Evolutionary conservation across 2,329 filamentous ascomycete species (phyloP).

Genomic region (Paraphoma chrysanthemicola): DNA sequence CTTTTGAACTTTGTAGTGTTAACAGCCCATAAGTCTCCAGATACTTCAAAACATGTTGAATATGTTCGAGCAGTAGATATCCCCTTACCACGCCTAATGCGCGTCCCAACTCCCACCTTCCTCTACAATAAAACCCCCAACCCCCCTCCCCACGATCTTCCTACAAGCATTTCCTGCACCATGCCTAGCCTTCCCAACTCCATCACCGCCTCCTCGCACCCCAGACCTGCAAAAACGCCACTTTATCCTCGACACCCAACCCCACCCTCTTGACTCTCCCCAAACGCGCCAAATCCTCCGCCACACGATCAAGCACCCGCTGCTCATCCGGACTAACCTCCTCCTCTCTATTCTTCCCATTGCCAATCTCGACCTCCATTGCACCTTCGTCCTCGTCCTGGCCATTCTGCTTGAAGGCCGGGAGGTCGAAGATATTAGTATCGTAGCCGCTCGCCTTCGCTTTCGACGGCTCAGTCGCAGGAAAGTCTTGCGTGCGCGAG

Average conservation of each 20-base stretch:
- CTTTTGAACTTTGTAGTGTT: too few relatives aligned
- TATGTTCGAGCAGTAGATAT: too few relatives aligned
- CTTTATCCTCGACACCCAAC: constrained; percentile 82
- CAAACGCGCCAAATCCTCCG: constrained; percentile 84
- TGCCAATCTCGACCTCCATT: constrained; percentile 20
- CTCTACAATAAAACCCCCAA: too few relatives aligned
- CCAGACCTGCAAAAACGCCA: constrained; percentile 79
- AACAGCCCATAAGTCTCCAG: too few relatives aligned
- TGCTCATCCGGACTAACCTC: constrained; percentile 61
- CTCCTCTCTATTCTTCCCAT: constrained; percentile 6
- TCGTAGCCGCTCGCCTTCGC: constrained; percentile 33
- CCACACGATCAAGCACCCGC: constrained; percentile 76
- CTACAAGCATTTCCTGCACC: too few relatives aligned
- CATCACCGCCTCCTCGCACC: constrained; percentile 47
- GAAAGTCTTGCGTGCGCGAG: constrained; percentile 30
- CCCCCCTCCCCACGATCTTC: too few relatives aligned
- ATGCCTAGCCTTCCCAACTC: not conserved
- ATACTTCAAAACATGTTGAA: too few relatives aligned
- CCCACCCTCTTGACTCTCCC: constrained; percentile 89
- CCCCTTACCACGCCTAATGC: too few relatives aligned
- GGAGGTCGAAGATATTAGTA: constrained; percentile 42
- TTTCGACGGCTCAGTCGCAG: constrained; percentile 8
- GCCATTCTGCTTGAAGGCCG: constrained; percentile 19
- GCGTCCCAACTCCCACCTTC: too few relatives aligned
- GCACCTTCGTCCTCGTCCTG: constrained; percentile 12